Base-by-base conservation (phyloP, 2,329 filamentous ascomycete species). In the Colletotrichum magnum region DNA sequence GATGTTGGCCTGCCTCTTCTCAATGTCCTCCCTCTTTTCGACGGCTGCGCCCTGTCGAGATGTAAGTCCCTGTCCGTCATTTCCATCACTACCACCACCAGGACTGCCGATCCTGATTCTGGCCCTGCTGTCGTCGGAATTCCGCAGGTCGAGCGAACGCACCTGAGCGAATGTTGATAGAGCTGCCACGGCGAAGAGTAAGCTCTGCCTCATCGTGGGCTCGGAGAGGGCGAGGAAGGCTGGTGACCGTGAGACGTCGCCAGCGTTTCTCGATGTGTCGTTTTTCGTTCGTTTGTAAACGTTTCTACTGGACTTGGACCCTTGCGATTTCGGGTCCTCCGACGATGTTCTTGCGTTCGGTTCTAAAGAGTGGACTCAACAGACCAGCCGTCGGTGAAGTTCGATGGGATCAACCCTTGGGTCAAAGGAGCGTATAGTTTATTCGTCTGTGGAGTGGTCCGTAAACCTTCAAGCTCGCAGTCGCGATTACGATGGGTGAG, bases 361-460 rank as follows among this genome's bases (percentile, higher is more conserved):
- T 41, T 36, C 18, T 58, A 59, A 67, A 58, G 65, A 72, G 71
- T 70, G 63, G 56, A 63, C 43, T 64, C 68, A 75, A 74, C 72
- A 76, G 74, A 61, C 75, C 75, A 75, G 75, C 75, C 74, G 76
- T 77, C 71, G 72, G 41, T 68, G 51, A 61, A 60, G 54, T 68
- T 73, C 65, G 62, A 61, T 70, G 73, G 74, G 72, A 72, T 77
- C 73, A 76, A 75, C 73, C 74, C 75, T 64, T 64, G 45, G 52
- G 65, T 69, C 26, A 56, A 64, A 58, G 50, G 60, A 70, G 53
- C n/a, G 59, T 62, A 47, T 45, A 26, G 18, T 45, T 54, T 61
- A 24, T 32, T 58, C 36, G 36, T 15, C 51, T 47, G 56, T 64
- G 48, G 62, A 59, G 41, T 60, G 36, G 53, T 54, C 45, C 43